A percentile compares a stretch with the other conserved stretches of the same genome.
Evolutionary conservation across 2,329 filamentous ascomycete genomes (phyloP).

Genomic region (Sporothrix variecibatus): DNA sequence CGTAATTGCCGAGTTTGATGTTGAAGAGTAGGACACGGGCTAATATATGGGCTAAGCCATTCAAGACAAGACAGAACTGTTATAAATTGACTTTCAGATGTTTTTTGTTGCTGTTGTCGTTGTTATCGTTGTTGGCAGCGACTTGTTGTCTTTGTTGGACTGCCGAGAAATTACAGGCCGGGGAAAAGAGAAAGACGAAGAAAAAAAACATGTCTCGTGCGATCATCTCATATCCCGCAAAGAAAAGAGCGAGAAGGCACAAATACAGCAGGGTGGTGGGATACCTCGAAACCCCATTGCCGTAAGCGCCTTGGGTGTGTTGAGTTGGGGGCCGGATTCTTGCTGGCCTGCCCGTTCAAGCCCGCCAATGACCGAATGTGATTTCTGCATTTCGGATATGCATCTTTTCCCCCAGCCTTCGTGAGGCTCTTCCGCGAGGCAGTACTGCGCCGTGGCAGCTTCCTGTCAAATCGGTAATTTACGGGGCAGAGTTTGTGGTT

Average conservation of each 20-base stretch:
- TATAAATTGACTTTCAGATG: neutral
- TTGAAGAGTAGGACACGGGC: too few relatives aligned
- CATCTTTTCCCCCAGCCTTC: neutral
- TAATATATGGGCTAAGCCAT: neutral
- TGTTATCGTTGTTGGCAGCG: neutral
- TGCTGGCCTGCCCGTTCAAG: neutral
- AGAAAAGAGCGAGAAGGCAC: neutral
- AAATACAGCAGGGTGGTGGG: neutral
- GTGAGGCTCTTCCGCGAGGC: neutral
- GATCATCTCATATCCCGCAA: neutral
- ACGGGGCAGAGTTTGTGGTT: neutral
- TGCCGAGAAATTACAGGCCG: neutral
- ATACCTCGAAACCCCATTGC: neutral
- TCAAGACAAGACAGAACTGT: neutral
- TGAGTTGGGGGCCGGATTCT: neutral
- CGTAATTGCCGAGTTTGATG: too few relatives aligned
- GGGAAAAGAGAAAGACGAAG: neutral
- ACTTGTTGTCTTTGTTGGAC: neutral
- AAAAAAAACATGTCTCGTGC: too few relatives aligned
- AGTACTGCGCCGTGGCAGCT: neutral
- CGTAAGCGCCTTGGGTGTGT: neutral
- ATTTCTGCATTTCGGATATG: neutral
- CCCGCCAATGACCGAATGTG: neutral
- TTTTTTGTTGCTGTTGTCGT: neutral
- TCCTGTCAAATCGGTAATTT: neutral